Conservation (phyloP, 176 grass and related monocot genomes). For the Saccharum spontaneum region DNA sequence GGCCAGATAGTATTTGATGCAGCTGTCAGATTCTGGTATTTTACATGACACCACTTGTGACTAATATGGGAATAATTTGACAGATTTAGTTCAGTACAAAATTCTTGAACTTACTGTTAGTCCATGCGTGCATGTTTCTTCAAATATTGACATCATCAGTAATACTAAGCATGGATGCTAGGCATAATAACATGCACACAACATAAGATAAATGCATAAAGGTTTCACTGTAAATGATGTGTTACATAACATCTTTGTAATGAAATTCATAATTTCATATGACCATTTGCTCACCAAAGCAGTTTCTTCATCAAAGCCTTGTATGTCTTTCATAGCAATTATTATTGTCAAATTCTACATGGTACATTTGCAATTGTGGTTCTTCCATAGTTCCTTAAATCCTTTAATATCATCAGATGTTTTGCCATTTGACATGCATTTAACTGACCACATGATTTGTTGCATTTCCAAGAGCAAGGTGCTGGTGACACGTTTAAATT, state of each 20-base stretch:
- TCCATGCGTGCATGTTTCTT: constrained; percentile 3
- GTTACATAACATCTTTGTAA: constrained; percentile 25
- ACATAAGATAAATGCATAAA: constrained; percentile 7
- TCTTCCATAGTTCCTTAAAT: constrained; percentile 15
- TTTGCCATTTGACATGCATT: constrained; percentile 3
- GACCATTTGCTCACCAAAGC: constrained; percentile 4
- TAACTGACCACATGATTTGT: constrained; percentile 6
- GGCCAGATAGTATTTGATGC: background rate
- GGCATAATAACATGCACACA: background rate
- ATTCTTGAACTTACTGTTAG: background rate
- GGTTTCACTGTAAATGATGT: background rate
- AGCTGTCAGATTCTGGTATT: constrained; percentile 17
- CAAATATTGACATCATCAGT: background rate
- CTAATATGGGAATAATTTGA: background rate
- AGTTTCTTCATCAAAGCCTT: constrained; percentile 21
- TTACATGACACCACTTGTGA: background rate
- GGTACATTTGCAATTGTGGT: background rate
- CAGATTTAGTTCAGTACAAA: constrained; percentile 19
- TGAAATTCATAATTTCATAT: constrained; percentile 5
- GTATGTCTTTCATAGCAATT: background rate
- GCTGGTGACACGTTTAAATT: background rate
- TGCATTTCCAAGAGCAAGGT: background rate
- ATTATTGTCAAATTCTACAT: background rate
- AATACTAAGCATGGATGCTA: constrained; percentile 19
- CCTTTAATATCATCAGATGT: constrained; percentile 12